These are phyloP conservation scores for Rhizophora apiculata DNA, from an alignment of 345 rosid species.

Conservation along the genomic window DNA sequence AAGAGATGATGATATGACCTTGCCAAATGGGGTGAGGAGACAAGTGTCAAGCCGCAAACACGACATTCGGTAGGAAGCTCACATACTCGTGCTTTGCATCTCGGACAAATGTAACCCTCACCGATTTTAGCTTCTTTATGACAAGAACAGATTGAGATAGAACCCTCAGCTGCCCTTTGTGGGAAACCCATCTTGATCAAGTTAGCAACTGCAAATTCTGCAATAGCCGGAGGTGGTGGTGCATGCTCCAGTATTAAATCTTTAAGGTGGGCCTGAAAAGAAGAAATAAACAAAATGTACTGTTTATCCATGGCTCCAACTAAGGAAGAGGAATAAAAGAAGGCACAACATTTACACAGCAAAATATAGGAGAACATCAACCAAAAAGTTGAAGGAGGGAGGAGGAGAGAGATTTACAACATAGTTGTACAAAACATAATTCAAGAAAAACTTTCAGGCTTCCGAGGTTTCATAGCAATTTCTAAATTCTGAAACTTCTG, in stretches of 20 bases:
- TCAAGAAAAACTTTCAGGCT: not conserved
- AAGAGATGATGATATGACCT: slow-evolving; percentile 96
- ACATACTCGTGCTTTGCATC: slow-evolving; percentile 89
- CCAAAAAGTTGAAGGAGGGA: no score
- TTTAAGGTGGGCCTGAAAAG: slow-evolving; percentile 65
- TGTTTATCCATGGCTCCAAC: not conserved
- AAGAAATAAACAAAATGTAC: slow-evolving; percentile 7
- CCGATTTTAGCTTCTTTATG: slow-evolving; percentile 87
- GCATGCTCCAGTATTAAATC: slow-evolving; percentile 85
- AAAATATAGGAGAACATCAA: no score
- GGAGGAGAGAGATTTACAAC: not conserved
- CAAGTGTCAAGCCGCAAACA: slow-evolving; percentile 84
- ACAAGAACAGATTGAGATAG: slow-evolving; percentile 78
- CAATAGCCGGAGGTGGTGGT: slow-evolving; percentile 95
- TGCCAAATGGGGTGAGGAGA: slow-evolving; percentile 92
- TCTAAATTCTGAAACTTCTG: not conserved
- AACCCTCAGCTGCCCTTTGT: slow-evolving; percentile 76
- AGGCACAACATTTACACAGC: not conserved
- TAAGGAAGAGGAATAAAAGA: not conserved
- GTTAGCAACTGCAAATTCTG: slow-evolving; percentile 79
- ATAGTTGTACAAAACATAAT: not conserved
- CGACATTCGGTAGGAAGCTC: slow-evolving; percentile 87
- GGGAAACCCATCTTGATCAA: slow-evolving; percentile 95
- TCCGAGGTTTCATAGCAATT: not conserved
- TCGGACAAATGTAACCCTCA: slow-evolving; percentile 81